Evolutionary conservation across 192 early-diverging fungal species (phyloP), one percentile per base, ranked within the genome.

Genomic region (Rhizoclosmatium sp.): DNA sequence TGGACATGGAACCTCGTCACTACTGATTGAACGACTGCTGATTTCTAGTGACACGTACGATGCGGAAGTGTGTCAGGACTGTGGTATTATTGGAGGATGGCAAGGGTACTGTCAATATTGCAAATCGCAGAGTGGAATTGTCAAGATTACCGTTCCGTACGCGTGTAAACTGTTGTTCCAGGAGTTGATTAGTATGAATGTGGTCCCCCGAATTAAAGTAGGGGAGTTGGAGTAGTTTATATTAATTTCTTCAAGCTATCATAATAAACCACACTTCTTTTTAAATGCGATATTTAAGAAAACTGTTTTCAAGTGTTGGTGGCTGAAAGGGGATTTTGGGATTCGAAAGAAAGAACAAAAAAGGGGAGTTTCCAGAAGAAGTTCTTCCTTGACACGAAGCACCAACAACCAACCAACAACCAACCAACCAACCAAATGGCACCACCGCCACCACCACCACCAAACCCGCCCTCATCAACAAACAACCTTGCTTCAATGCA

Each of bases 121-220:
- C 84, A 93, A 95, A 82, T 90, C 88, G 49, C 88, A 93, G 62
- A 93, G 93, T 85, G 85, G 85, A 58, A 95, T 99, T 84, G 93
- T 93, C 9, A 91, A 91, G 73, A 93, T 99, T 85, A 94, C 97
- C 83, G 96, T 99, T 51, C 97, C 97, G 21, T 99, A 99, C 83
- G 97, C 97, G 16, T 93, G 94, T 81, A 99, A 99, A 84, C 85
- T 99, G 76, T 87, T 99, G 62, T 98, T 99, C 93, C 97, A 99
- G 87, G 97, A 99, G 82, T 82, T 99, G 70, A 93, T 95, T 89
- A 87, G 92, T 51, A 99, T 99, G 97, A 99, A 99, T 77, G 93
- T 97, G 78, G 89, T 93, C 61, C 94, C 95, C 5, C 81, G 91
- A 9, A 85, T 94, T n/a, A 82, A 89, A n/a, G 88, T 93, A 62